Evolutionary conservation across 352 stramenopile species (phyloP), one percentile per base, ranked within the genome.

Genomic region (Phytopythium oedochilum): DNA sequence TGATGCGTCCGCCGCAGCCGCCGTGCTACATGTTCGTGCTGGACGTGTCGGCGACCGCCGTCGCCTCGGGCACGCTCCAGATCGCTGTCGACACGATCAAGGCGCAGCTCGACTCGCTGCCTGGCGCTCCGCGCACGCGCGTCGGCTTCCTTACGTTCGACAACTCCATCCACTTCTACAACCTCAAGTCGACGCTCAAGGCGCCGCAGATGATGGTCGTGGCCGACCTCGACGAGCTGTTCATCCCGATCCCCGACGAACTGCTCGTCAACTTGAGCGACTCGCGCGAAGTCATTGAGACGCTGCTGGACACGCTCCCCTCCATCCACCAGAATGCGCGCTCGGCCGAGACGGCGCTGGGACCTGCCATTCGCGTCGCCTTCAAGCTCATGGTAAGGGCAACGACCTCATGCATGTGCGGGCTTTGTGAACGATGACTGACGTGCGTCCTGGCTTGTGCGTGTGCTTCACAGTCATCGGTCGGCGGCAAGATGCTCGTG

Each of bases 181-280:
- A 96, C 66, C 66, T 96, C 51, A 83, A 97, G 73, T 85, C 83
- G 8, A 87, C 78, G 26, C 42, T 95, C 34, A 95, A 92, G 58
- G 72, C 83, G 3, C 85, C 85, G 22, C 85, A 95, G 63, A 95
- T 95, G 85, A 95, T 96, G 83, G 80, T 96, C 28, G 75, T 96
- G 45, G 77, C 86, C 28, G 86, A 96, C 57, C 63, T 96, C 23
- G 85, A 96, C 34, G 86, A 96, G 42, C 75, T 94, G 1, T 96
- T 96, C 69, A 94, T 93, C 51, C 86, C 86, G n/a, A 93, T 96
- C 43, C 86, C 86, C 14, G 97, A 99, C 62, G 95, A 99, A 71
- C 73, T 99, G 44, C 80, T 99, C 40, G 97, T 99, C 12, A 99
- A 99, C 73, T 68, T 99, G 50, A 89, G 84, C 35, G 84, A 99